Evolutionary conservation across 768 basidiomycete genomes (phyloP), one percentile per base, ranked within the genome.

Genomic region (Amanita fuliginea): DNA sequence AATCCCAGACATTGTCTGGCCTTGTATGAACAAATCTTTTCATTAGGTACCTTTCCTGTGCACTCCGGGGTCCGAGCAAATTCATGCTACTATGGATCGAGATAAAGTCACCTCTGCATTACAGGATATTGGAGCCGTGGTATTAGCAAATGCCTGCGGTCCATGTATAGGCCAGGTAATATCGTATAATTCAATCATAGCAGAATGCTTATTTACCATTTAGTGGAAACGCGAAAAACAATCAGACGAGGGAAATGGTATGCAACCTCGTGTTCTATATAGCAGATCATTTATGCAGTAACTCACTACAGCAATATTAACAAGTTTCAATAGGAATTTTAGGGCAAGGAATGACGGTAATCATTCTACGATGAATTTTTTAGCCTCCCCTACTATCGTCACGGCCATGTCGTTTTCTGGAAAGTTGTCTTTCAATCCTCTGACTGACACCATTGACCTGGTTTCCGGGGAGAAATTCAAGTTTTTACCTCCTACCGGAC

Each of bases 391-490:
- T 0, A 95, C 93, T 30, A 75, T 96, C 51, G 96, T 98, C 16
- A 98, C 96, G 18, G 96, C 96, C 1, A 92, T 95, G 90, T 82
- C 94, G 0, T 98, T 98, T 67, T 84, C 91, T 7, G 96, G 95
- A 34, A 84, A 80, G 60, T 74, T 98, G 37, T 83, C 88, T 9
- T 99, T 99, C 72, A 94, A 98, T 61, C 96, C 96, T 1, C 73
- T 84, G 58, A 85, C 79, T 14, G 96, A 99, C 65, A 70, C 77
- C 11, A 83, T 71, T 40, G 54, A 64, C 49, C 55, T 81, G 42
- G 77, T 85, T 42, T 77, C 83, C 35, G 96, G 95, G 19, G 70
- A 78, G 57, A 59, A 65, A 9, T 97, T 98, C 76, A 83, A 77
- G 62, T 98, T 99, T 67, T 64, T 73, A 1, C 78, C 96, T 1